phyloP scores from a whole-genome alignment of 306 rosid genomes.

The Corylus avellana region DNA sequence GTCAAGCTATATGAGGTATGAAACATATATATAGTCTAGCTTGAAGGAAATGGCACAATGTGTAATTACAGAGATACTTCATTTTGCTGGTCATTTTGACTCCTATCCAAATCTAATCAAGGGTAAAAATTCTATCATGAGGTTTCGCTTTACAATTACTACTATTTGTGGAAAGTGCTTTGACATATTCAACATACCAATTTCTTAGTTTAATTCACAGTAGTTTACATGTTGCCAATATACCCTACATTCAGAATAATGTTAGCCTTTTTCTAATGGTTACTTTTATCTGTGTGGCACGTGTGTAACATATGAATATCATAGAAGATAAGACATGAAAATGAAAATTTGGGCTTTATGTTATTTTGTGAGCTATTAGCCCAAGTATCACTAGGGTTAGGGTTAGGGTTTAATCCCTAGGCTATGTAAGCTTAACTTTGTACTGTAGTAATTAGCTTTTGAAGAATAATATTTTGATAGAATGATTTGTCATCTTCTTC shows the following conservation, averaged over 20 bases:
- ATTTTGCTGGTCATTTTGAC: slow-evolving; percentile 7
- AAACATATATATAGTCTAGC: neutral
- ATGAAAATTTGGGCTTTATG: neutral
- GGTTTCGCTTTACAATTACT: neutral
- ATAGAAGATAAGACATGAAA: neutral
- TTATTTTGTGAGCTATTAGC: too few relatives aligned
- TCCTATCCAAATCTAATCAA: slow-evolving; percentile 6
- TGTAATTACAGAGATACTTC: slow-evolving; percentile 14
- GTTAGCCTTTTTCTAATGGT: neutral
- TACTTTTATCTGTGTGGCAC: neutral
- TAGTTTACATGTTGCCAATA: neutral
- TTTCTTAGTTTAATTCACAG: neutral
- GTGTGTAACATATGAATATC: neutral
- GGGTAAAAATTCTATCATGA: slow-evolving; percentile 2
- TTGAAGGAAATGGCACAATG: neutral
- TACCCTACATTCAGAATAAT: neutral
- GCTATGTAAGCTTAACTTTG: too few relatives aligned
- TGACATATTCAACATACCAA: neutral
- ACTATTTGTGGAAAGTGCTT: neutral
- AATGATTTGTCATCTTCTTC: too few relatives aligned
- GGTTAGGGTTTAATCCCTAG: too few relatives aligned
- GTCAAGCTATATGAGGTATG: neutral
- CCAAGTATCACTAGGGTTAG: too few relatives aligned
- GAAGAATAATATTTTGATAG: too few relatives aligned
- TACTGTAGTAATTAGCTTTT: too few relatives aligned